These are phyloP conservation scores for Torulaspora gathmanii DNA, from an alignment of 805 yeast species.

Conservation along the genomic window DNA sequence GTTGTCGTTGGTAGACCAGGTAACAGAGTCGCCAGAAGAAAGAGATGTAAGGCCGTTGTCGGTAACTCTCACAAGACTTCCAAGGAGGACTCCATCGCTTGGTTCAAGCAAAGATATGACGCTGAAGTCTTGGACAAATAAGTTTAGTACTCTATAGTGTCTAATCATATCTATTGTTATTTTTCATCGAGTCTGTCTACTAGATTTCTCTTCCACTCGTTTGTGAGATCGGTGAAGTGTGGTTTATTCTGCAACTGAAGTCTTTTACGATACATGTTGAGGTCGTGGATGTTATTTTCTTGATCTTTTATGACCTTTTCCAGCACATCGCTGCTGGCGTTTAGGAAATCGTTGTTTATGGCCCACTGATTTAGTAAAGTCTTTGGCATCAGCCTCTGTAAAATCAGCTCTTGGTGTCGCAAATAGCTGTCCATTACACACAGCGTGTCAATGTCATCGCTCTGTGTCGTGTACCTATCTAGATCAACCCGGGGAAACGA, in stretches of 20 bases:
- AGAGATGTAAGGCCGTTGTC: conserved; percentile 82
- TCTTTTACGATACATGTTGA: conserved; percentile 41
- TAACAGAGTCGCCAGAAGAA: conserved; percentile 97
- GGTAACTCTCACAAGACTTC: conserved; percentile 91
- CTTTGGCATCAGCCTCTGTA: conserved; percentile 36
- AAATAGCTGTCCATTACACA: conserved; percentile 29
- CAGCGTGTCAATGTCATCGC: conserved; percentile 18
- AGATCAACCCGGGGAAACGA: conserved; percentile 33
- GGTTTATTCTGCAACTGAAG: conserved; percentile 44
- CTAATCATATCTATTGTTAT: conserved; percentile 7
- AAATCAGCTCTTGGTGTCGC: conserved; percentile 36
- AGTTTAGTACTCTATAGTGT: conserved; percentile 13
- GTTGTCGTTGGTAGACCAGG: conserved; percentile 99
- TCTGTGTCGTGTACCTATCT: conserved; percentile 25
- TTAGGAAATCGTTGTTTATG: conserved; percentile 35
- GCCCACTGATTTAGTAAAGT: conserved; percentile 38
- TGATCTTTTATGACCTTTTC: conserved; percentile 37
- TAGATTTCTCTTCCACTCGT: conserved; percentile 49
- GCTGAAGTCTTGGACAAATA: conserved; percentile 92
- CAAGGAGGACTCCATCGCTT: conserved; percentile 90
- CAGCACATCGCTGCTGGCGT: conserved; percentile 29
- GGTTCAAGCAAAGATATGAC: conserved; percentile 99
- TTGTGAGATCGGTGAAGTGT: conserved; percentile 41
- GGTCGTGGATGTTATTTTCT: conserved; percentile 40
- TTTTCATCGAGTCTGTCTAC: conserved; percentile 23